Evolutionary conservation across 2,329 filamentous ascomycete genomes (phyloP).

Genomic region (Magnaporthiopsis rhizophila): DNA sequence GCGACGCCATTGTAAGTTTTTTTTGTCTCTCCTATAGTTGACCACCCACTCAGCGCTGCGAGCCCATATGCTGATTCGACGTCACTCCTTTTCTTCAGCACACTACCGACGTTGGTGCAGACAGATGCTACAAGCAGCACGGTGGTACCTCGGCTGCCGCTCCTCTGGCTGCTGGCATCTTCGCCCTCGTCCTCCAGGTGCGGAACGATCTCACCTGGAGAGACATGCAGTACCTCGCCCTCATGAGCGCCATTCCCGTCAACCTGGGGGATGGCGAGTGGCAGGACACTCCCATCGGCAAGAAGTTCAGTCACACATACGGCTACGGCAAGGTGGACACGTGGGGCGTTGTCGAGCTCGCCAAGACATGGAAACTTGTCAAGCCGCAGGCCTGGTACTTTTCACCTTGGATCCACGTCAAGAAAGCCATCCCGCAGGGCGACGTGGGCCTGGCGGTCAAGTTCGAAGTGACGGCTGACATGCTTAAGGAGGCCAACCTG

Average conservation of each 20-base stretch:
- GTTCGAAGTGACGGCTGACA: slow-evolving; percentile 76
- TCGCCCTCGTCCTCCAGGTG: slow-evolving; percentile 76
- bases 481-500: slow-evolving; percentile 75
- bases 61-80: too few relatives aligned
- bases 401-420: slow-evolving; percentile 89
- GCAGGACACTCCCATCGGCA: slow-evolving; percentile 73
- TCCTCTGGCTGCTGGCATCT: slow-evolving; percentile 84
- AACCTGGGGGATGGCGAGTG: slow-evolving; percentile 67
- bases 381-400: slow-evolving; percentile 95
- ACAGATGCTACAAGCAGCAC: slow-evolving; percentile 72
- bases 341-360: slow-evolving; percentile 73
- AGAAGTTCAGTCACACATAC: slow-evolving; percentile 87
- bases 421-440: slow-evolving; percentile 78
- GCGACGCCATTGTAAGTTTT: slow-evolving; percentile 58
- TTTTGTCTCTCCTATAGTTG: neutral
- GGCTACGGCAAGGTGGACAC: slow-evolving; percentile 95
- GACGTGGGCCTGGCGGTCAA: slow-evolving; percentile 66
- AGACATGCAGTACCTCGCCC: slow-evolving; percentile 85
- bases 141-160: slow-evolving; percentile 95
- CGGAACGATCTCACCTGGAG: slow-evolving; percentile 87
- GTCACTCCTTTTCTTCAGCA: slow-evolving; percentile 39
- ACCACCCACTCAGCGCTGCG: neutral
- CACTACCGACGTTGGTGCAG: slow-evolving; percentile 85
- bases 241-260: slow-evolving; percentile 76
- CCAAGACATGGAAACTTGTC: slow-evolving; percentile 77